Percentiles rank a stretch among this genome's conserved stretches.
phyloP scores from a whole-genome alignment of 768 basidiomycete species.

The Boletus tylopilopsis region DNA sequence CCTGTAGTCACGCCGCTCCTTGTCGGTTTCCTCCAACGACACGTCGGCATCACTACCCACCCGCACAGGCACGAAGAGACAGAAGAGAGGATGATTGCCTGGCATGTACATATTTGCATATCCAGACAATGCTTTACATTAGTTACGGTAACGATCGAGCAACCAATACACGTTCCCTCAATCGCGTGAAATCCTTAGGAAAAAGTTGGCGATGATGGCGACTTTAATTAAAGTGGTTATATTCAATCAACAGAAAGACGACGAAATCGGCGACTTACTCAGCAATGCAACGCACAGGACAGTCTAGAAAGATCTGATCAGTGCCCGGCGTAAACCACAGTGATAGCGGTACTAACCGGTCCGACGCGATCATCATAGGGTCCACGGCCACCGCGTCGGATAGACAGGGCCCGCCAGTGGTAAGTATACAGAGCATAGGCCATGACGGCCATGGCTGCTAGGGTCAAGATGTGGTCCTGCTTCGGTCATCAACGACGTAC shows the following conservation, averaged over 20 bases:
- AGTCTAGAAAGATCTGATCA: constrained; percentile 46
- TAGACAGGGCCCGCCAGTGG: constrained; percentile 94
- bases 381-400: constrained; percentile 85
- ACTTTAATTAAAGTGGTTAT: constrained; percentile 39
- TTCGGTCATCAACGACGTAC: constrained; percentile 41
- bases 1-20: constrained; percentile 54
- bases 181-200: constrained; percentile 64
- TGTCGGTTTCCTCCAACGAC: constrained; percentile 76
- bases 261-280: constrained; percentile 38
- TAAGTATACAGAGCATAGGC: constrained; percentile 92
- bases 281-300: constrained; percentile 80
- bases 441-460: constrained; percentile 92
- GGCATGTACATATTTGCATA: constrained; percentile 5
- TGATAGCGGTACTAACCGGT: constrained; percentile 59
- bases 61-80: constrained; percentile 52
- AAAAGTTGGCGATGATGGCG: constrained; percentile 81
- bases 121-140: constrained; percentile 2
- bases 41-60: constrained; percentile 52
- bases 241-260: neutral
- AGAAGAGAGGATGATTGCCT: constrained; percentile 44
- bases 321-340: constrained; percentile 6
- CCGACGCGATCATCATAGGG: constrained; percentile 97
- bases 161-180: constrained; percentile 10
- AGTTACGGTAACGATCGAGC: constrained; percentile 12
- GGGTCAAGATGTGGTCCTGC: constrained; percentile 8